Evolutionary conservation across 2,329 filamentous ascomycete species (phyloP), one percentile per base, ranked within the genome.

Genomic region (Aspergillus pseudotamarii): DNA sequence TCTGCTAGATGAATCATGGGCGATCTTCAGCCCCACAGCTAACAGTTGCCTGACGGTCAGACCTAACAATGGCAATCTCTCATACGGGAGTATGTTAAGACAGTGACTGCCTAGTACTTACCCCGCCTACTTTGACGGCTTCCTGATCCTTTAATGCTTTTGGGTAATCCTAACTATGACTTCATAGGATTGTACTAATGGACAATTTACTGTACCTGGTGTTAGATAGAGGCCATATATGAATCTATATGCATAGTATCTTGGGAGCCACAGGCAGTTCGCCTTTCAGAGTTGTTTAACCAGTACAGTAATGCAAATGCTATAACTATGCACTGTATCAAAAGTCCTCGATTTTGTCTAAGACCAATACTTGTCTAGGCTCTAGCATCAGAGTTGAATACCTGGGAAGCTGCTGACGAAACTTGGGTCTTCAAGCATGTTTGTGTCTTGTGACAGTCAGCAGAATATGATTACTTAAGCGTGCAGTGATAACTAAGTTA

Each of bases 1-100:
- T 48, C 45, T 54, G 43, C 23, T 38, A 46, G 53, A 54, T 63
- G 51, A 61, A 60, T 63, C 57, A 62, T 23, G 41, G n/a, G 14
- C 28, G 51, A 54, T 30, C 48, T 56, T 21, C 28, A 50, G 56
- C 60, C 60, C 57, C 60, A 46, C 56, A 32, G n/a, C 34, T 54
- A 58, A 23, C 30, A 45, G 55, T 53, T 60, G 62, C 59, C 62
- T 64, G 62, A 41, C 43, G 57, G 60, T 45, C 60, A 51, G 43
- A 50, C 48, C 48, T 55, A 16, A 38, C 51, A 55, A 54, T 54
- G 16, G n/a, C 28, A 53, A 53, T 53, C 28, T 53, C 28, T 26
- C 12, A 59, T 23, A 53, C 16, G 16, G 9, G 11, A n/a, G 19
- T 53, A 43, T 23, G 11, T 21, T 21, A 43, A 19, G 14, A 46